Base-by-base conservation (phyloP, 495 filamentous ascomycete species). In the Penicillium waksmanii region DNA sequence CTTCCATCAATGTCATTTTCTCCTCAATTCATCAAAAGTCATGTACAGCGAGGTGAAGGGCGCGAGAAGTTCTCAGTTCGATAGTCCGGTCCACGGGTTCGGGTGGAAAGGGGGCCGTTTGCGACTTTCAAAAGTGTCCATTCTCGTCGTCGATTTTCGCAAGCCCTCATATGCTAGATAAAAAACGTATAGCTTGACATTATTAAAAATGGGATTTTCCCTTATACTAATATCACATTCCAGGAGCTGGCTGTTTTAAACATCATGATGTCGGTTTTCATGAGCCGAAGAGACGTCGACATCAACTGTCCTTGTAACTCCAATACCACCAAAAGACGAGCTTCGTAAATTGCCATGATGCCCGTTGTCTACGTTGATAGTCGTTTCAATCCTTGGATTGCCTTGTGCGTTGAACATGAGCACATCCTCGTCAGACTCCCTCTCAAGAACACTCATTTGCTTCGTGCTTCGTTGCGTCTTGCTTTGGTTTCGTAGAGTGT, bases 241-340 rank as follows among this genome's bases (percentile, higher is more conserved):
- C 27, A 31, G 27, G 8, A 8, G 2, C 27, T 31, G 27, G 6
- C 8, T 9, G 27, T 31, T 31, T 31, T 31, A 31, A 9, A 31
- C 27, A 31, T 8, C 27, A 31, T 31, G 27, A 31, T 31, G 27
- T 31, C 27, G 27, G 27, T 9, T 31, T 31, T 31, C 27, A 31
- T 31, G 27, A 31, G 27, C 27, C 27, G 61, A 66, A 35, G 62
- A 61, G 9, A 48, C 21, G 23, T 48, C 46, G 18, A 73, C 67
- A 48, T 70, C 59, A 9, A 73, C 65, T 5, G 70, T 68, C 42
- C 64, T 66, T n/a, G 65, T 64, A 25, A 70, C 66, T 11, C 65
- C 67, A 50, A 68, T 51, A 1, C 57, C 55, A 35, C 31, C 38
- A n/a, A 58, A 35, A 5, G 31, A 19, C 13, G 40, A 11, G 15